Base-by-base conservation (phyloP, 805 yeast species). In the Ogataea henricii region DNA sequence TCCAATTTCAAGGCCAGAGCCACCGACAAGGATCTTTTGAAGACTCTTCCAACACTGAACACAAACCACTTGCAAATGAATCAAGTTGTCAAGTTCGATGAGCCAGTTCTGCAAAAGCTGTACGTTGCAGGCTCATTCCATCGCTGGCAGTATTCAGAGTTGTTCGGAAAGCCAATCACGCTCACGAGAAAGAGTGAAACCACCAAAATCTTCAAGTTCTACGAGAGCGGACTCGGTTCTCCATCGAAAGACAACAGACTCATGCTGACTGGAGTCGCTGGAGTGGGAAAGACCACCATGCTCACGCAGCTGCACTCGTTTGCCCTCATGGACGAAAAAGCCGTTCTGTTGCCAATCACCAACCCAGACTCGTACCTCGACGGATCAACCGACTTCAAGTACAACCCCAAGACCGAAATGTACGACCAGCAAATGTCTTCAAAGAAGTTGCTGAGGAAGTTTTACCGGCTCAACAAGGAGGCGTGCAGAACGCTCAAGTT, bases 361-460 rank as follows among this genome's bases (percentile, higher is more conserved):
- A 70, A 81, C 51, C 82, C 89, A 1, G 78, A 74, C 32, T 67
- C 71, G 25, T 72, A 88, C 18, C 71, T 82, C n/a, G 81, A 87
- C 55, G 97, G 97, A 45, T 71, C 87, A 20, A 76, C 72, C 46
- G 95, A 87, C 65, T 87, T 82, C 60, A 73, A 77, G 51, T 77
- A 65, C 53, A 85, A 83, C 65, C 66, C 70, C 22, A 67, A 68
- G 36, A 61, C 77, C 23, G 64, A 68, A 18, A 56, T 71, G 35
- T 86, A 82, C 64, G 85, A 81, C 42, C 96, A 90, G 68, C 96
- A 92, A 49, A 85, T 86, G 92, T 79, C 73, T 60, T 69, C 86
- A 43, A 81, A 81, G 59, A 74, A 76, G 40, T 74, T 88, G 63
- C 62, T 88, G 51, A 70, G 72, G 51, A 81, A 80, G 62, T 67